Percentiles rank a stretch among this genome's conserved stretches.
Conservation (phyloP, 257 asterid species). For the Scutellaria baicalensis region DNA sequence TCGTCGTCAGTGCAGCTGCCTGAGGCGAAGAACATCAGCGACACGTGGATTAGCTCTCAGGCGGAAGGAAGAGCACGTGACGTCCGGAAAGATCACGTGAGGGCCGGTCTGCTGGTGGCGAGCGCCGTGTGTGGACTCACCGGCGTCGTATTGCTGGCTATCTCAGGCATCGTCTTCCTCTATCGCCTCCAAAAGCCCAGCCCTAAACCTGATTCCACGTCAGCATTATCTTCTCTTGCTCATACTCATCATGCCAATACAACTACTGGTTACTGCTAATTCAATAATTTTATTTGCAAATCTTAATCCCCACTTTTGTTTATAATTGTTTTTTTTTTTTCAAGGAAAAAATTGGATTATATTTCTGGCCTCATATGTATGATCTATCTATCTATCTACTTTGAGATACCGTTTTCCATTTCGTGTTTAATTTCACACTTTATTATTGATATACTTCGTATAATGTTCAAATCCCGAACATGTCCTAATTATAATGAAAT, state of each 20-base stretch:
- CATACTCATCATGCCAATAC: background rate
- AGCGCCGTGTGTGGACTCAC: slow-evolving; percentile 59
- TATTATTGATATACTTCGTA: too few relatives aligned
- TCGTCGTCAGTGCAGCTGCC: slow-evolving; percentile 42
- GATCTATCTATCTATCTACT: background rate
- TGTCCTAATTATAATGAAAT: too few relatives aligned
- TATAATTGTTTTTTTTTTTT: background rate
- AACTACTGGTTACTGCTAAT: slow-evolving; percentile 12
- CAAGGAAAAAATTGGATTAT: background rate
- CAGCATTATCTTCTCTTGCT: slow-evolving; percentile 3
- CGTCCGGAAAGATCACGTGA: slow-evolving; percentile 27
- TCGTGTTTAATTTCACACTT: background rate
- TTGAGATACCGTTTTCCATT: background rate
- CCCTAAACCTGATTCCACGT: slow-evolving; percentile 14
- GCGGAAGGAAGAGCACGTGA: slow-evolving; percentile 25
- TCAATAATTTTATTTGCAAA: background rate
- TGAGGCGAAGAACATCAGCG: slow-evolving; percentile 57
- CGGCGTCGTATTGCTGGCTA: slow-evolving; percentile 58
- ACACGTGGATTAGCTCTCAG: slow-evolving; percentile 37
- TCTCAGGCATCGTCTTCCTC: slow-evolving; percentile 42
- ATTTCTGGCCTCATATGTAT: background rate
- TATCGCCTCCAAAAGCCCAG: slow-evolving; percentile 31
- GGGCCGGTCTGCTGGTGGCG: slow-evolving; percentile 37
- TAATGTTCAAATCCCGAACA: too few relatives aligned
- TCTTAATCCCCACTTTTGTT: background rate